A percentile compares a stretch with the other conserved stretches of the same genome.
Evolutionary conservation across 345 rosid species (phyloP).

Genomic region (Eucalyptus cloeziana): DNA sequence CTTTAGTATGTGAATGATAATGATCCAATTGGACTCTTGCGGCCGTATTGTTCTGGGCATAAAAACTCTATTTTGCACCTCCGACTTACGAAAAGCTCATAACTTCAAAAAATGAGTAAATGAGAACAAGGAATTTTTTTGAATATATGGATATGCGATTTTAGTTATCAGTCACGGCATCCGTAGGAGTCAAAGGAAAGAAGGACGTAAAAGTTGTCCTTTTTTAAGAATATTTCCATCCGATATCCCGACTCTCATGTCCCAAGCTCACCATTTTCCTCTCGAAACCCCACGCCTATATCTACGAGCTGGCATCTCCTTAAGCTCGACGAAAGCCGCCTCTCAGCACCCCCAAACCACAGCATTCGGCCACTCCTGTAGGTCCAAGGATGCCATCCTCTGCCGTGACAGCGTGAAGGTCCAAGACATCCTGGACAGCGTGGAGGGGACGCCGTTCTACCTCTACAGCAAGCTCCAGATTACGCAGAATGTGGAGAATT

Average conservation of each 20-base stretch:
- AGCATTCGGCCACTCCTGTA: not conserved
- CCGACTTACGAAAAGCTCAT: too few species aligned
- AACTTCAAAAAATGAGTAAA: too few species aligned
- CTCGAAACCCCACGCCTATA: not conserved
- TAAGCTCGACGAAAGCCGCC: not conserved
- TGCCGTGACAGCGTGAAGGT: not conserved
- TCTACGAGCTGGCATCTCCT: not conserved
- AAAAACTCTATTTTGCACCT: conserved; percentile 17
- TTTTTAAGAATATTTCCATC: too few species aligned
- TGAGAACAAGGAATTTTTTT: too few species aligned
- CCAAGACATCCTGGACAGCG: not conserved
- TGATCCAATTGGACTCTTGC: conserved; percentile 90
- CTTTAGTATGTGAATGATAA: conserved; percentile 79
- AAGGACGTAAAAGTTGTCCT: too few species aligned
- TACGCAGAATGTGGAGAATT: not conserved
- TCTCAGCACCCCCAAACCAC: not conserved
- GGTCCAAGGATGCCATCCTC: not conserved
- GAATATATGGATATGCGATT: too few species aligned
- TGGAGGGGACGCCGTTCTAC: not conserved
- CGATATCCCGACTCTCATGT: not conserved
- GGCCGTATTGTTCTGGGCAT: conserved; percentile 75
- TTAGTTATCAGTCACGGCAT: too few species aligned
- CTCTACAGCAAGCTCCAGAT: not conserved
- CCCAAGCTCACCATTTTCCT: not conserved
- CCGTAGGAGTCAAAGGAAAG: too few species aligned